phyloP scores from a whole-genome alignment of 192 early-diverging fungal species.

The Umbelopsis ramanniana region DNA sequence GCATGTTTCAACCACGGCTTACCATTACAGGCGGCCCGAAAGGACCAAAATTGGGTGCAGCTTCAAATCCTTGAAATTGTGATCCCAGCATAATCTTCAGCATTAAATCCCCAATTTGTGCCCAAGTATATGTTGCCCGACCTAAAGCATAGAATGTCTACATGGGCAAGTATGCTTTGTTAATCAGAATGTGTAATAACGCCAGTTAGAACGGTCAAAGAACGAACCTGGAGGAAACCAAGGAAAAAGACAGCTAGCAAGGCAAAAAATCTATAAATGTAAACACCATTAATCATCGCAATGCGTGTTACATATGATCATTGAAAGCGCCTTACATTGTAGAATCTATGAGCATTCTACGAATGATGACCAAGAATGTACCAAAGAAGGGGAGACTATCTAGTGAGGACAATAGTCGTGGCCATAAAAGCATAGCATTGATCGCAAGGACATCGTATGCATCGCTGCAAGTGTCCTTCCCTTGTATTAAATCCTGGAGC shows the following conservation, averaged over 20 bases:
- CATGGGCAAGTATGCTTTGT: background rate
- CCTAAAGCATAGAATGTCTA: conserved; percentile 9
- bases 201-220: background rate
- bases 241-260: conserved; percentile 45
- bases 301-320: too few relatives aligned
- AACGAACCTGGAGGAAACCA: conserved; percentile 45
- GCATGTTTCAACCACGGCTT: background rate
- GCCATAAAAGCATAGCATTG: conserved; percentile 45
- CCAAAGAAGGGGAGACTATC: conserved; percentile 49
- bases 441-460: conserved; percentile 13
- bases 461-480: background rate
- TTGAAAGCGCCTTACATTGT: conserved; percentile 25
- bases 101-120: conserved; percentile 46
- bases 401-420: conserved; percentile 44
- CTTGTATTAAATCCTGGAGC: conserved; percentile 7
- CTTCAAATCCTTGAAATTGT: conserved; percentile 44
- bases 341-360: conserved; percentile 48
- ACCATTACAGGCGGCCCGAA: conserved; percentile 47
- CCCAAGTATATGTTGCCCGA: conserved; percentile 17
- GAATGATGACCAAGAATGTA: conserved; percentile 46
- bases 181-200: background rate
- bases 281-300: background rate
- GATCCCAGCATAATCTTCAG: conserved; percentile 47
- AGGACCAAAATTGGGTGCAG: conserved; percentile 38
- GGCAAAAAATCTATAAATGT: conserved; percentile 33